Conservation (phyloP, 805 yeast genomes). For the Metschnikowia kunwiensis region DNA sequence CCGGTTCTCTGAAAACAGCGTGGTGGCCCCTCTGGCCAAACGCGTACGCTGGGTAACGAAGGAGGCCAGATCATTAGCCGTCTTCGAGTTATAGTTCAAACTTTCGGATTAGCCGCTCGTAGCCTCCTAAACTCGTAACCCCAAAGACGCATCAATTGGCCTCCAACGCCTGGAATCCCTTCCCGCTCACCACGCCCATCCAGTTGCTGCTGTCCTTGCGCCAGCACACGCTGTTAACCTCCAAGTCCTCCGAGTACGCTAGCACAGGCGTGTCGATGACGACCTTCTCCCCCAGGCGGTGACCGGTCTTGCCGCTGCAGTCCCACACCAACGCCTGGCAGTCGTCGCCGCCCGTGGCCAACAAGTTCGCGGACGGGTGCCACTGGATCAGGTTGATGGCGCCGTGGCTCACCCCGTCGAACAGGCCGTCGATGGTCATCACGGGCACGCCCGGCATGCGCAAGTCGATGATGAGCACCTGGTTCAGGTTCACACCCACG, state of each 20-base stretch:
- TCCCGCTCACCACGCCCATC: conserved; percentile 74
- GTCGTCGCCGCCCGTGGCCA: conserved; percentile 67
- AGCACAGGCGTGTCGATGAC: conserved; percentile 37
- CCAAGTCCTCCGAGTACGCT: conserved; percentile 61
- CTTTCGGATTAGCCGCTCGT: neutral
- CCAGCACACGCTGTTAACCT: conserved; percentile 80
- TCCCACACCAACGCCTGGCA: conserved; percentile 75
- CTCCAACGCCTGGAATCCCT: conserved; percentile 63
- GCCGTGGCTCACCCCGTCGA: conserved; percentile 49
- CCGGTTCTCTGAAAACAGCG: too few species aligned
- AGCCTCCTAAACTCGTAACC: neutral
- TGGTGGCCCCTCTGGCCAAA: too few species aligned
- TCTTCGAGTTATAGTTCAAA: too few species aligned
- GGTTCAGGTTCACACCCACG: conserved; percentile 65
- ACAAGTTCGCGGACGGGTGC: conserved; percentile 72
- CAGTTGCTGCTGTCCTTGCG: conserved; percentile 63
- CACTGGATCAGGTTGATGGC: conserved; percentile 73
- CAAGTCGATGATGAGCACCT: conserved; percentile 72
- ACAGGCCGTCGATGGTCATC: conserved; percentile 56
- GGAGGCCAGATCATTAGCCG: too few species aligned
- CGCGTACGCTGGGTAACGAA: too few species aligned
- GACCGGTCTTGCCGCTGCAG: conserved; percentile 28
- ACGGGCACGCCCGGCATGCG: conserved; percentile 85
- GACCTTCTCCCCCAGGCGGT: conserved; percentile 17
- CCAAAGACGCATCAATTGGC: neutral